Evolutionary conservation across 441 rosid genomes (phyloP), one percentile per base, ranked within the genome.

Genomic region (Geranium incanum): DNA sequence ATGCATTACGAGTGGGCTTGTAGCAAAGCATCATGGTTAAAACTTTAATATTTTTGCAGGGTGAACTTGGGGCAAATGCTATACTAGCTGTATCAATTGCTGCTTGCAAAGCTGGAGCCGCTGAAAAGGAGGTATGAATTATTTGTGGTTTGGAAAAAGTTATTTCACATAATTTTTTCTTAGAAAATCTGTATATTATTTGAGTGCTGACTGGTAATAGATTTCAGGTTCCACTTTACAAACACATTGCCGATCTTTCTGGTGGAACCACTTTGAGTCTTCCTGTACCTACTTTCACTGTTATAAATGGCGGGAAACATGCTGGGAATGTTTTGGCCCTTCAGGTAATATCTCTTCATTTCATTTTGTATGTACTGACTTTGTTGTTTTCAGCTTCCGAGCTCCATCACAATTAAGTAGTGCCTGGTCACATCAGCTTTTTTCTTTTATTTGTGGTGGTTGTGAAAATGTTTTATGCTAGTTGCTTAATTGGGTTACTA

Each of bases 51-150:
- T 74, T 71, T 48, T 70, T 66, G 64, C 87, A 90, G 99, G 74
- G 79, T 78, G 97, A 92, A 78, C 98, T 95, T 72, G 98, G 98
- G 64, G 95, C 87, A 64, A 95, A 95, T 78, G 97, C 99, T 74
- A 84, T 92, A 68, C 75, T 90, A 76, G 99, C 99, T 74, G 97
- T 95, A 65, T 90, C 99, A 60, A 84, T 95, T 65, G 98, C 99
- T 82, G 99, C 98, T 68, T 95, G 99, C 82, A 95, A 88, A 80
- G 99, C 99, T 80, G 99, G 99, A 65, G 99, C 99, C 79, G 98
- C 97, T 77, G 96, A 88, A 84, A 95, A 88, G 79, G 98, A 92
- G 94, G 98, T 80, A 81, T 66, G 75, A 37, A 11, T 45, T 70
- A 63, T 70, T 72, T 23, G 12, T 45, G 15, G 41, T 68, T 36